Percentiles rank a stretch among this genome's conserved stretches.
Conservation (phyloP, 78 protist species). For the Dictyostelium citrinum region DNA sequence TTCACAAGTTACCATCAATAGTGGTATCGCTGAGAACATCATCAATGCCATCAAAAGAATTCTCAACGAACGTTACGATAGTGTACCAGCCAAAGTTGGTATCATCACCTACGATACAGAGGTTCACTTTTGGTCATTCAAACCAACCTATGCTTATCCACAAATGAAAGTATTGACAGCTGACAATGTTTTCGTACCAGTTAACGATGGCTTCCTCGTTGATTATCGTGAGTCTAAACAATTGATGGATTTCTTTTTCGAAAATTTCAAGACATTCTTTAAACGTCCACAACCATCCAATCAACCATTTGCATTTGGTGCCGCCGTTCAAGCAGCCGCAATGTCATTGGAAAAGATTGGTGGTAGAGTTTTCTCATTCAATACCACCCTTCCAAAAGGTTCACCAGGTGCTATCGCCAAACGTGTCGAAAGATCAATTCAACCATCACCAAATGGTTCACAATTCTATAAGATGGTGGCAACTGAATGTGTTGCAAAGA, state of each 20-base stretch:
- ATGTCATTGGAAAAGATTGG: slow-evolving; percentile 66
- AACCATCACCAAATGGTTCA: slow-evolving; percentile 7
- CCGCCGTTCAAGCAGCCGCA: slow-evolving; percentile 66
- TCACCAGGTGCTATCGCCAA: slow-evolving; percentile 25
- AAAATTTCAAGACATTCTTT: slow-evolving; percentile 26
- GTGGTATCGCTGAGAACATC: slow-evolving; percentile 6
- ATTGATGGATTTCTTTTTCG: slow-evolving; percentile 58
- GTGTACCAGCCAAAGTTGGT: slow-evolving; percentile 61
- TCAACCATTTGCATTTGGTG: slow-evolving; percentile 48
- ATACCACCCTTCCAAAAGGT: slow-evolving; percentile 51
- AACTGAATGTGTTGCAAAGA: neutral
- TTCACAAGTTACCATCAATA: slow-evolving; percentile 19
- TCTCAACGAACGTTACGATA: slow-evolving; percentile 27
- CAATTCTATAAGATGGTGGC: slow-evolving; percentile 49
- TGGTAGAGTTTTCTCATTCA: slow-evolving; percentile 48
- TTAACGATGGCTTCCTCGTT: slow-evolving; percentile 49
- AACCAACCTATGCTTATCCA: slow-evolving; percentile 31
- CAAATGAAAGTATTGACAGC: slow-evolving; percentile 77
- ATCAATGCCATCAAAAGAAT: slow-evolving; percentile 19
- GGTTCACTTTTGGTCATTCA: slow-evolving; percentile 79
- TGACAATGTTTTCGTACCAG: slow-evolving; percentile 71
- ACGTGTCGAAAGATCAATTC: slow-evolving; percentile 20
- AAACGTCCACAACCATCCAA: slow-evolving; percentile 3
- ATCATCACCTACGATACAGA: slow-evolving; percentile 74
- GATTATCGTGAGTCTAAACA: slow-evolving; percentile 51